These are phyloP conservation scores for Hondaea fermentalgiana DNA, from an alignment of 108 stramenopile species.

Conservation along the genomic window DNA sequence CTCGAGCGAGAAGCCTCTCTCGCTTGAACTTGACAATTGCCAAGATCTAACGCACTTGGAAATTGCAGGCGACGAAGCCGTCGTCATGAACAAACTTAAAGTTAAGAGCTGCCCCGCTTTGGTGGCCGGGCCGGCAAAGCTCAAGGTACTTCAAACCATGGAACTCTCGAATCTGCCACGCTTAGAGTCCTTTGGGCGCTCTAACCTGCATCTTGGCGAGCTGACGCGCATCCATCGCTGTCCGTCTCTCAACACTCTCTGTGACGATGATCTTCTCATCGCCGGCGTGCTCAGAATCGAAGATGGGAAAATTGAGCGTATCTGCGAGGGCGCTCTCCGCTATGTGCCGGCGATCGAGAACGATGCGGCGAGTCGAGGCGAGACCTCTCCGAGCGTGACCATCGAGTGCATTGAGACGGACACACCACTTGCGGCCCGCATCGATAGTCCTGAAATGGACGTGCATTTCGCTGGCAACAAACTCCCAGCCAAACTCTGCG, in stretches of 20 bases:
- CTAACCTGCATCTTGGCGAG: not conserved
- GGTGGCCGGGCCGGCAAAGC: not conserved
- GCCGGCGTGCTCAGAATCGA: not conserved
- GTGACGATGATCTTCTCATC: not conserved
- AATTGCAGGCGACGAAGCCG: too few relatives aligned
- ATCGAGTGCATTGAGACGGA: not conserved
- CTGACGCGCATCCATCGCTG: not conserved
- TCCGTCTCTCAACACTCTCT: not conserved
- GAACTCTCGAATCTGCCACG: not conserved
- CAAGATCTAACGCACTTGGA: not conserved
- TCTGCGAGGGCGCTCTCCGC: not conserved
- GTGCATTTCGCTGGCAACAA: not conserved
- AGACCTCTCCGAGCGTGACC: not conserved
- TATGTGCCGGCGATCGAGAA: not conserved
- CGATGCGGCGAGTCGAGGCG: not conserved
- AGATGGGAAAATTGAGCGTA: not conserved
- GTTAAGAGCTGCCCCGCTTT: not conserved
- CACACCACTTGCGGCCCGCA: not conserved
- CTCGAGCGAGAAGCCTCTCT: not conserved
- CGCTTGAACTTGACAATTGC: not conserved
- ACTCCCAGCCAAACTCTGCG: not conserved
- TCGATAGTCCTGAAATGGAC: not conserved
- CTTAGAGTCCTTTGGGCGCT: not conserved
- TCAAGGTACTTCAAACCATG: not conserved
- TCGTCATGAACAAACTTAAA: not conserved